phyloP scores from a whole-genome alignment of 768 basidiomycete genomes.

The Tulasnella sp. region DNA sequence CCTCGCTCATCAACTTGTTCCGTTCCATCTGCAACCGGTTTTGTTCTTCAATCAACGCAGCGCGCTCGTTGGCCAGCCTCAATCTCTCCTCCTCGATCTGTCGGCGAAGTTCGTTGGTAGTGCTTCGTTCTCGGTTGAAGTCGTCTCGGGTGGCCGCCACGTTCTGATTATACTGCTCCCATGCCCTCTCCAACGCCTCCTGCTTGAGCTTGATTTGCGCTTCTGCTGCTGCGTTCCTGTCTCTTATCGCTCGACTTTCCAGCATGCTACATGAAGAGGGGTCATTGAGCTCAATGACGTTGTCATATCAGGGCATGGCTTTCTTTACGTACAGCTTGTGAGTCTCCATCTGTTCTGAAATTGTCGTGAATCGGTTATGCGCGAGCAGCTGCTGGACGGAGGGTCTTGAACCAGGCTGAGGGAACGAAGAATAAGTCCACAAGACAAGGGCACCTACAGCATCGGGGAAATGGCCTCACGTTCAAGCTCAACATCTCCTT shows the following conservation, averaged over 20 bases:
- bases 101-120: background rate
- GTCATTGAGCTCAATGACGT: no score
- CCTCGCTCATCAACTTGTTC: constrained; percentile 13
- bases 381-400: constrained; percentile 72
- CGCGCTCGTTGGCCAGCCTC: background rate
- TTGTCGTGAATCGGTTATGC: constrained; percentile 63
- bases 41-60: constrained; percentile 50
- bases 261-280: background rate
- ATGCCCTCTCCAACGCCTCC: no score
- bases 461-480: constrained; percentile 34
- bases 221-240: no score
- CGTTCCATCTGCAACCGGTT: constrained; percentile 17
- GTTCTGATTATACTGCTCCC: no score
- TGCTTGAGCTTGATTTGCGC: no score
- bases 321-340: constrained; percentile 56
- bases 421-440: constrained; percentile 11
- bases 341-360: constrained; percentile 61
- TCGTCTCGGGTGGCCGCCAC: no score
- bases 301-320: no score
- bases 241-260: no score
- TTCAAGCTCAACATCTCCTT: constrained; percentile 82
- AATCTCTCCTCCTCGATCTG: constrained; percentile 1
- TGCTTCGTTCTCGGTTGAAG: no score
- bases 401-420: constrained; percentile 75
- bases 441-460: background rate